Base-by-base conservation (phyloP, 805 yeast species). In the Torulaspora quercuum region DNA sequence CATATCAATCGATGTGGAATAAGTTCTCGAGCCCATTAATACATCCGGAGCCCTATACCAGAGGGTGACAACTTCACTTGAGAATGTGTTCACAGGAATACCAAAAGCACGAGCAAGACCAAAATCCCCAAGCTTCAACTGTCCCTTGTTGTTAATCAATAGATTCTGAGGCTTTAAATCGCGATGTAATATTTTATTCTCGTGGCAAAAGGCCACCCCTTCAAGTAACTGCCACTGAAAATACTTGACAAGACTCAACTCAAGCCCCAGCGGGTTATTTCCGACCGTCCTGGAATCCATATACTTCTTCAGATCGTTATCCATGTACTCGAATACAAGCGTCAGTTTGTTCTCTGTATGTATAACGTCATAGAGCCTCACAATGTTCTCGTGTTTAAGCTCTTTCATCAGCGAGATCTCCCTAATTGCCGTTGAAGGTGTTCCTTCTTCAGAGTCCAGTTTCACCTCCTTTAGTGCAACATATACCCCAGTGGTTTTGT, bases 31-130 rank as follows among this genome's bases (percentile, higher is more conserved):
- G 9, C 98, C 98, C 47, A 92, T 74, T 43, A 92, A 68, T 39
- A 92, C 86, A 64, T 92, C 98, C 3, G 98, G 98, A 0, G 97
- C 87, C 49, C 98, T 73, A 62, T 92, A 92, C 98, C 98, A 92
- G 50, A 92, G 68, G 0, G 98, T 92, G 32, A 92, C 98, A 30
- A 92, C 97, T 62, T 92, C 98, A 64, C 92, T 97, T 8, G 98
- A 90, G 57, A 90, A 92, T 1, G 96, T 95, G 55, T 96, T 77
- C 44, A 92, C 75, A 1, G 98, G 98, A 9, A 92, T 96, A 35
- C 98, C 98, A 62, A 88, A 92, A 0, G 97, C 97, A 44, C 98
- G 70, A 0, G 98, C 98, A 35, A 92, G 71, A 21, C 98, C 98
- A 59, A 92, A 92, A 66, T 92, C 94, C 1, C 89, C 92, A 33